Base-by-base conservation (phyloP, 139 green algal genomes). In the Trebouxia sp. region DNA sequence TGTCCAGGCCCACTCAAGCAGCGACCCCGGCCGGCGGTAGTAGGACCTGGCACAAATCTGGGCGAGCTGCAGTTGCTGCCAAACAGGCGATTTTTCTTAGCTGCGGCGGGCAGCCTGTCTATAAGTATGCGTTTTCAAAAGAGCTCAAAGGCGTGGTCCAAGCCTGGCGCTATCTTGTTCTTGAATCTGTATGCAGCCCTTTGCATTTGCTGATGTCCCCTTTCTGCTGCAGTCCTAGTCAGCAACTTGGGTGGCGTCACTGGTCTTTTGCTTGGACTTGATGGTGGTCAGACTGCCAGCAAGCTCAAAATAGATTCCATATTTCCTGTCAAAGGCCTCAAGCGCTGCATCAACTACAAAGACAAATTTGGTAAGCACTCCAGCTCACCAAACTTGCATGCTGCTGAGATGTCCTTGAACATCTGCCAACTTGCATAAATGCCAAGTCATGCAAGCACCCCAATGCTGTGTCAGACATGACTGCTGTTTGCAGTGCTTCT, bases 201-300 rank as follows among this genome's bases (percentile, higher is more conserved):
- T n/a, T n/a, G n/a, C n/a, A n/a, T n/a, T n/a, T n/a, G n/a, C n/a
- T n/a, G n/a, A n/a, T n/a, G n/a, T n/a, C n/a, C 15, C 10, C 32
- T 6, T 28, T 26, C 15, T 56, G 69, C 69, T 84, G 80, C 89
- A 94, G 92, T 88, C 8, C 81, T 98, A 35, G 94, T 91, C 1
- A 92, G 93, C 74, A 98, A 98, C 80, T 88, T 98, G 11, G 80
- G 88, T 15, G 91, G 92, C 24, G 37, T 94, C 11, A 98, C 92
- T 35, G 91, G 85, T 58, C 72, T 24, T n/a, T 85, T 98, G 48
- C 85, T 98, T 5, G 62, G 80, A 24, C 79, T 94, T 24, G 91
- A 96, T 78, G 87, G 85, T 10, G 93, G 92, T 0, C 5, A 65
- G 14, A 26, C 87, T 28, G 89, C 93, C 6, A 78, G 65, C 8